phyloP scores from a whole-genome alignment of 2,329 filamentous ascomycete species.

The Madurella mycetomatis region DNA sequence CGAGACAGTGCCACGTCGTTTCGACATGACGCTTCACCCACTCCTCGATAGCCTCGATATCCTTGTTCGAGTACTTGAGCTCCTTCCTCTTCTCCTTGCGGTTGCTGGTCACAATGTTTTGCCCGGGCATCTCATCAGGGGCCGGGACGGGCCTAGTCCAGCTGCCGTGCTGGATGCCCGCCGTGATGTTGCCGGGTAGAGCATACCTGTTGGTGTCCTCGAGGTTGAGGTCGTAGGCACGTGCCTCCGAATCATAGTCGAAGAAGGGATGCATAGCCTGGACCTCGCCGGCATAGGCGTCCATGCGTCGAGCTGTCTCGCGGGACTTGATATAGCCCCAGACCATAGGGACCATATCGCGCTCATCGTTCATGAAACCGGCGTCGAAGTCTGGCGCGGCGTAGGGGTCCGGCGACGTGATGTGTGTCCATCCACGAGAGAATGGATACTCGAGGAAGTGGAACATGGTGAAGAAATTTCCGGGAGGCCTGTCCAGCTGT shows the following conservation, averaged over 20 bases:
- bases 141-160: conserved; percentile 60
- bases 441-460: conserved; percentile 76
- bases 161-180: conserved; percentile 68
- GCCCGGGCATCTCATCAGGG: conserved; percentile 45
- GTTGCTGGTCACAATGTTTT: conserved; percentile 58
- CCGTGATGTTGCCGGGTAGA: conserved; percentile 65
- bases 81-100: conserved; percentile 56
- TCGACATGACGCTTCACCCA: conserved; percentile 69
- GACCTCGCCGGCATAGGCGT: conserved; percentile 72
- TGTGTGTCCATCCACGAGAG: conserved; percentile 67
- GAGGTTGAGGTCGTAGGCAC: conserved; percentile 68
- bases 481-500: conserved; percentile 57
- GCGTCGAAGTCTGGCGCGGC: conserved; percentile 73
- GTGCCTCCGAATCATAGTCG: conserved; percentile 63
- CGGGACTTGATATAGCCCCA: conserved; percentile 82
- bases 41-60: conserved; percentile 64
- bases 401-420: conserved; percentile 67
- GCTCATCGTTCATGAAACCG: conserved; percentile 80
- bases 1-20: conserved; percentile 66
- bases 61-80: conserved; percentile 59
- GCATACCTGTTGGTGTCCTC: conserved; percentile 72
- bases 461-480: conserved; percentile 82
- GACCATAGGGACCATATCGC: conserved; percentile 80
- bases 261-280: conserved; percentile 67
- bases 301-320: conserved; percentile 74